Conservation (phyloP, 2,329 filamentous ascomycete species). For the Penicillium freii region DNA sequence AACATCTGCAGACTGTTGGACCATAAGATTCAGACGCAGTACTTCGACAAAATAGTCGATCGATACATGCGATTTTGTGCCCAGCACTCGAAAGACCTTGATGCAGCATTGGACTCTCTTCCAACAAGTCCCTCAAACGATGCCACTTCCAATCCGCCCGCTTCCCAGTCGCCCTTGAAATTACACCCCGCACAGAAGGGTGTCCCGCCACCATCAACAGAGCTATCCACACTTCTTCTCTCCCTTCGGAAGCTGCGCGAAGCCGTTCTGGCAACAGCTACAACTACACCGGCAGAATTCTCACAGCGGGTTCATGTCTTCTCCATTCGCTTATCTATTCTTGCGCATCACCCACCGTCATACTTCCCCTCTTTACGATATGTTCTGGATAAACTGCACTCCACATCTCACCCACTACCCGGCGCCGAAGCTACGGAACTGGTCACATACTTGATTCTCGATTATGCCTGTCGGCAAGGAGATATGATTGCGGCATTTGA, state of each 20-base stretch:
- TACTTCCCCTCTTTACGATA: slow-evolving; percentile 86
- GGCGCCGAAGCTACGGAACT: slow-evolving; percentile 74
- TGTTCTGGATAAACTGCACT: slow-evolving; percentile 70
- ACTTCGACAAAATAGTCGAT: slow-evolving; percentile 83
- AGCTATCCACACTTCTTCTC: slow-evolving; percentile 71
- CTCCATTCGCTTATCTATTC: slow-evolving; percentile 78
- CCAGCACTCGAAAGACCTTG: slow-evolving; percentile 68
- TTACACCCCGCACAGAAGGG: slow-evolving; percentile 21
- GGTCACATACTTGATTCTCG: slow-evolving; percentile 76
- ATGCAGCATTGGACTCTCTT: slow-evolving; percentile 70
- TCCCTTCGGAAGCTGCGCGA: slow-evolving; percentile 91
- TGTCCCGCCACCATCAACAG: slow-evolving; percentile 53
- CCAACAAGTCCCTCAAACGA: slow-evolving; percentile 39
- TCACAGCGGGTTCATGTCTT: slow-evolving; percentile 89
- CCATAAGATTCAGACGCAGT: slow-evolving; percentile 74
- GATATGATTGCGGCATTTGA: slow-evolving; percentile 72
- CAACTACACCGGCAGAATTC: slow-evolving; percentile 73
- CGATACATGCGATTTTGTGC: slow-evolving; percentile 89
- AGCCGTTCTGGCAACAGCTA: slow-evolving; percentile 70
- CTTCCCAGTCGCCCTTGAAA: slow-evolving; percentile 25
- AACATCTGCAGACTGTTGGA: slow-evolving; percentile 61
- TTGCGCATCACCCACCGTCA: slow-evolving; percentile 78
- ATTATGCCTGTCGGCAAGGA: slow-evolving; percentile 79
- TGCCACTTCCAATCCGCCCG: slow-evolving; percentile 42
- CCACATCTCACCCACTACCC: slow-evolving; percentile 62